phyloP scores from a whole-genome alignment of 78 protist species.

The Dictyostelium capitatum region DNA sequence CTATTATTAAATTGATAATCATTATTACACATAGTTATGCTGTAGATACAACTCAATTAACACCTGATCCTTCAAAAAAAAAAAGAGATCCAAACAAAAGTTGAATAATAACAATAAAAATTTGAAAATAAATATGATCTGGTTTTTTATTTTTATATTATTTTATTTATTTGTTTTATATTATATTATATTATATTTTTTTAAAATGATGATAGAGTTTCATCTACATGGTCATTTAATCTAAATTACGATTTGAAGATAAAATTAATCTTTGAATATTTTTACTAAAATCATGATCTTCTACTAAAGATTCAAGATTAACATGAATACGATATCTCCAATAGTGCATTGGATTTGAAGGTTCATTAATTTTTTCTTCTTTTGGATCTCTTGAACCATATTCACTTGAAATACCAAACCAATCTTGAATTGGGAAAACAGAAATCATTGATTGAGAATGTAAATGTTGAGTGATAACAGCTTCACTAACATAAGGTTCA shows the following conservation, averaged over 20 bases:
- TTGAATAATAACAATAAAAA: no score
- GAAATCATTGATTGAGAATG: slow-evolving; percentile 81
- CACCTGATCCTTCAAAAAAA: no score
- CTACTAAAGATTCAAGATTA: slow-evolving; percentile 58
- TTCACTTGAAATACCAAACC: slow-evolving; percentile 65
- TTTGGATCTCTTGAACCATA: slow-evolving; percentile 62
- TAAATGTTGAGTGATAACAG: slow-evolving; percentile 77
- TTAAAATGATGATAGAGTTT: no score
- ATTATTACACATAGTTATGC: no score
- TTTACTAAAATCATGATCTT: slow-evolving; percentile 19
- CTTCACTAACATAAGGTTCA: slow-evolving; percentile 58
- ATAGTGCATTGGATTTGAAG: slow-evolving; percentile 85
- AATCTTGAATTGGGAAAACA: slow-evolving; percentile 86
- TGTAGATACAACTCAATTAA: no score
- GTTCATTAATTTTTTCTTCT: slow-evolving; percentile 88
- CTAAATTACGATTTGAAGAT: slow-evolving; percentile 54
- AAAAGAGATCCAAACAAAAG: no score
- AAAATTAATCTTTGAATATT: slow-evolving; percentile 42
- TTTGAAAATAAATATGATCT: no score
- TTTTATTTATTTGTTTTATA: no score
- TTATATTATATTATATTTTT: no score
- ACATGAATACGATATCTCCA: slow-evolving; percentile 90
- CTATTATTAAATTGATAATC: no score
- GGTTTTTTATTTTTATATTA: no score
- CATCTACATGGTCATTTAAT: no score